Conservation (phyloP, 1,284 basidiomycete genomes). For the Puccinia triticina region DNA sequence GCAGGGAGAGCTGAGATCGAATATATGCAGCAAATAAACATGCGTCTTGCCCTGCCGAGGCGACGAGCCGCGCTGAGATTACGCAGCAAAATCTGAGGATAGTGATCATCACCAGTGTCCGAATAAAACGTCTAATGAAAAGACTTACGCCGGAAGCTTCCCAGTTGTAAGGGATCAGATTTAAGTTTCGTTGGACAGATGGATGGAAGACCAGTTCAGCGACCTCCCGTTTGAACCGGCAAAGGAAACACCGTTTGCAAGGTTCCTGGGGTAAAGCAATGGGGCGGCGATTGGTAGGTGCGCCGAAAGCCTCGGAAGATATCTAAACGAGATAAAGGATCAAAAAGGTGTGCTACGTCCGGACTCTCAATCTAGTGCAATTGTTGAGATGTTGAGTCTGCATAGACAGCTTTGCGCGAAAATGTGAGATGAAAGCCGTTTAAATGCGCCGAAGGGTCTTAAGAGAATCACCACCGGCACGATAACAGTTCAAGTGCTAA, state of each 20-base stretch:
- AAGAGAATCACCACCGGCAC: not conserved
- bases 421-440: slow-evolving; percentile 12
- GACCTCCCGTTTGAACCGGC: too few species aligned
- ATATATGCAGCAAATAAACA: not conserved
- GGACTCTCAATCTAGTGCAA: not conserved
- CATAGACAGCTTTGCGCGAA: not conserved
- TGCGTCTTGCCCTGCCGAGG: not conserved
- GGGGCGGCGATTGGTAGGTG: slow-evolving; percentile 3
- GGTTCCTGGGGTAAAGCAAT: not conserved
- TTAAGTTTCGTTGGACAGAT: not conserved
- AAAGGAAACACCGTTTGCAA: not conserved
- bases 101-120: not conserved
- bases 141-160: not conserved
- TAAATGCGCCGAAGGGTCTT: not conserved
- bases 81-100: not conserved
- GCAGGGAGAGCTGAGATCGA: not conserved
- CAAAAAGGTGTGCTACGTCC: not conserved
- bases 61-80: not conserved
- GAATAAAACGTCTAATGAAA: not conserved
- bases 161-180: not conserved
- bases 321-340: slow-evolving; percentile 1
- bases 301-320: slow-evolving; percentile 11
- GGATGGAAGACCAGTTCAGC: too few species aligned
- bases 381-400: not conserved
- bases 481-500: not conserved